These are phyloP conservation scores for Arthrinium phaeospermum DNA, from an alignment of 2,329 filamentous ascomycete species.

Conservation along the genomic window DNA sequence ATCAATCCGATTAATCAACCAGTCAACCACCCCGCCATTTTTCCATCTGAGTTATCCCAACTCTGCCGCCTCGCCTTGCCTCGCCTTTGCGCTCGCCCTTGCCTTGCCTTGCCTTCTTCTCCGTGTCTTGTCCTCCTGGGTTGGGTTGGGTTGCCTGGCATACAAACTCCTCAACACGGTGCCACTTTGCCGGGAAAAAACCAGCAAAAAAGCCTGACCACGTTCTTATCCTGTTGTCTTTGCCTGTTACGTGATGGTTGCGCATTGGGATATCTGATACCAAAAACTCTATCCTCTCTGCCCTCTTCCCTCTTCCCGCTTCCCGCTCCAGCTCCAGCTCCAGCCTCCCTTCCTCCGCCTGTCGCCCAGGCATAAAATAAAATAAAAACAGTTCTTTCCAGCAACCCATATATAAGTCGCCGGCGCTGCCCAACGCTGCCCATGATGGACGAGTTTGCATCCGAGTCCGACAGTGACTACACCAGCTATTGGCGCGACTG, in stretches of 20 bases:
- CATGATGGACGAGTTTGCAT: constrained; percentile 94
- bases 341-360: not conserved
- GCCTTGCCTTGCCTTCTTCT: not conserved
- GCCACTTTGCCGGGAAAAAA: not conserved
- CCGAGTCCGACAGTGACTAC: constrained; percentile 98
- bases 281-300: constrained; percentile 8
- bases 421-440: not conserved
- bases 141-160: constrained; percentile 4
- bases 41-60: constrained; percentile 3
- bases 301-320: not conserved
- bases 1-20: not conserved
- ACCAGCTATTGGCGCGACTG: constrained; percentile 99
- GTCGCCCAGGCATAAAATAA: not conserved
- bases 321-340: not conserved
- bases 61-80: not conserved
- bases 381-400: not conserved
- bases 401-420: constrained; percentile 5
- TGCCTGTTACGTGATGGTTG: constrained; percentile 12
- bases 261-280: constrained; percentile 11
- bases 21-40: constrained; percentile 1
- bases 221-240: not conserved
- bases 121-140: not conserved
- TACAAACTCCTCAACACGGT: not conserved
- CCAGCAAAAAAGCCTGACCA: not conserved
- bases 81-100: constrained; percentile 3